Conservation (phyloP, 164 flowering plant genomes). For the Nymphaea colorata region DNA sequence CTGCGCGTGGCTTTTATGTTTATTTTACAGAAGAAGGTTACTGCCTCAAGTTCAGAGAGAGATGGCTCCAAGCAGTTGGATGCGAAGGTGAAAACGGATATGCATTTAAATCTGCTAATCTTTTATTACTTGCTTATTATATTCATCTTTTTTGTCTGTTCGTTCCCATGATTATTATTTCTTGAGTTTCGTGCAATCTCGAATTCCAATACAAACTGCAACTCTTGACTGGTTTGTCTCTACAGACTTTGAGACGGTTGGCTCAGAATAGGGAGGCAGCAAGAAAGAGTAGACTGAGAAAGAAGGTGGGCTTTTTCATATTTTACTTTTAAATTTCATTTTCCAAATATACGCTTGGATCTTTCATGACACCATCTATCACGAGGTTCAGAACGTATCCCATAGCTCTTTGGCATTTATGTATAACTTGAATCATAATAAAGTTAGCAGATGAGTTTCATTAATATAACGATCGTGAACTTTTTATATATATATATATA, state of each 20-base stretch:
- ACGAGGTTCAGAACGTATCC: no score
- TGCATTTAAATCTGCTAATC: background rate
- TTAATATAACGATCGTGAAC: no score
- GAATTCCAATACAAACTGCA: background rate
- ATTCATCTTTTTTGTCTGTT: background rate
- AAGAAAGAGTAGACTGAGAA: slow-evolving; percentile 80
- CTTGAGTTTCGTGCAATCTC: background rate
- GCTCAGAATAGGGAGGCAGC: slow-evolving; percentile 99
- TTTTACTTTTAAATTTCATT: no score
- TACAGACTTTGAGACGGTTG: slow-evolving; percentile 80
- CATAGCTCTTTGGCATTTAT: no score
- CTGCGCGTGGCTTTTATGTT: background rate
- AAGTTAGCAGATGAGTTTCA: no score
- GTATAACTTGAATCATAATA: no score
- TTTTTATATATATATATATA: no score
- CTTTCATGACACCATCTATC: no score
- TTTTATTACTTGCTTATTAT: no score
- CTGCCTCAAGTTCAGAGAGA: slow-evolving; percentile 50
- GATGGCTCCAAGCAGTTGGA: slow-evolving; percentile 29
- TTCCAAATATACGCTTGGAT: no score
- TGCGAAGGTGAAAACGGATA: slow-evolving; percentile 48
- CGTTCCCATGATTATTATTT: background rate
- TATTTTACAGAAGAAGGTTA: slow-evolving; percentile 46
- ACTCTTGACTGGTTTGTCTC: background rate
- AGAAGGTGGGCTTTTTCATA: slow-evolving; percentile 40